Base-by-base conservation (phyloP, 345 rosid genomes). In the Gossypium stocksii region DNA sequence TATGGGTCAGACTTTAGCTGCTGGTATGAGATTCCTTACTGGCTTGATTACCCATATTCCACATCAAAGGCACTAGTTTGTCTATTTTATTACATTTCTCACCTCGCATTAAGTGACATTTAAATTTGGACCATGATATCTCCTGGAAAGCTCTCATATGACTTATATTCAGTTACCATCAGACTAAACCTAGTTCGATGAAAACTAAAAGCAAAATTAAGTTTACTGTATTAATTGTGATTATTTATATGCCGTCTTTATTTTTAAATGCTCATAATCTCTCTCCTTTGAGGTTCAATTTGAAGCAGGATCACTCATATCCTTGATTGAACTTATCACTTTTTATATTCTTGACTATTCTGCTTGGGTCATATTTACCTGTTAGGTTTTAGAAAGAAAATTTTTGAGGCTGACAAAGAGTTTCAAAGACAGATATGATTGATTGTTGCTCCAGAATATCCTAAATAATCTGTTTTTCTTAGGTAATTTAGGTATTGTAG, bases 11-110 rank as follows among this genome's bases (percentile, higher is more conserved):
- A 27, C 17, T 59, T 77, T 61, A 62, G 73, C 82, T 58, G 71
- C 83, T 44, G 87, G 97, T 94, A 84, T 75, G 80, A 80, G 29
- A 60, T 49, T 74, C 48, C 34, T 38, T 11, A 7, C 65, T 56
- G 51, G 65, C 52, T 71, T 71, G 1, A 3, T 41, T 57, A 51
- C 14, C 65, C 65, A 71, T 56, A 14, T n/a, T 22, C 20, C 12
- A 34, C 10, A 16, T 34, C 29, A 27, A 54, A 49, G 72, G 57
- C 41, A 67, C 38, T 25, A 23, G 3, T 48, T 23, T 68, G 14
- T 65, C 69, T 23, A 22, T 48, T 43, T 49, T 16, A 16, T 25
- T 68, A 68, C 20, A 49, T 48, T 68, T 68, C 72, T 68, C 23
- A 22, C 23, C 16, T 49, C 9, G 58, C 59, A 68, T 68, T 8